A percentile compares a stretch with the other conserved stretches of the same genome.
These are phyloP conservation scores for Chaetomiaceae sp. DNA, from an alignment of 2,329 filamentous ascomycete species.

Conservation along the genomic window DNA sequence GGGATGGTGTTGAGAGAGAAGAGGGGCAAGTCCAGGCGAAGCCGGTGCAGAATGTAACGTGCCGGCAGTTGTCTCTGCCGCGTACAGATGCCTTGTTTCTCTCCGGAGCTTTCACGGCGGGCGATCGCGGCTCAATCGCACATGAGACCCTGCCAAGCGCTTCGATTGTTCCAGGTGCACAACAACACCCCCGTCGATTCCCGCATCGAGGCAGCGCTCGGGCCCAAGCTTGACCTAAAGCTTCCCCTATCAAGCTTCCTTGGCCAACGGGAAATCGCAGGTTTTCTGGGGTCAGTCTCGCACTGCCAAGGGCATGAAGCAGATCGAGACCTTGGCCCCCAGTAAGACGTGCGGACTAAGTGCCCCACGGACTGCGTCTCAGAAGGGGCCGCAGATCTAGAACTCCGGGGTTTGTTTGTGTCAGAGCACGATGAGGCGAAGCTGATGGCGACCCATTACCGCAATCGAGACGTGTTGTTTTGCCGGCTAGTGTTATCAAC, in stretches of 20 bases:
- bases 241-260: slow-evolving; percentile 13
- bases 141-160: slow-evolving; percentile 36
- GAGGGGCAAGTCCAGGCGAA: slow-evolving; percentile 8
- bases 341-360: neutral
- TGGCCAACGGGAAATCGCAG: slow-evolving; percentile 14
- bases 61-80: neutral
- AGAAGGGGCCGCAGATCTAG: slow-evolving; percentile 8
- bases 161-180: slow-evolving; percentile 18
- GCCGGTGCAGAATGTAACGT: neutral
- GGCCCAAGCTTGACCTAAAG: slow-evolving; percentile 7
- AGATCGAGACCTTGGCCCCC: neutral
- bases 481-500: no score
- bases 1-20: neutral
- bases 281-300: neutral
- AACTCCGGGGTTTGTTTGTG: neutral
- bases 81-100: slow-evolving; percentile 1
- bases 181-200: slow-evolving; percentile 14
- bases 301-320: slow-evolving; percentile 7
- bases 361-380: slow-evolving; percentile 1
- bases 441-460: neutral
- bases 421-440: neutral
- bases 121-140: slow-evolving; percentile 30
- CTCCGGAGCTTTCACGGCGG: slow-evolving; percentile 15
- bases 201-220: slow-evolving; percentile 15
- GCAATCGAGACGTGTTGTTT: no score